These are phyloP conservation scores for Fusarium luffae DNA, from an alignment of 2,329 filamentous ascomycete species.

Conservation along the genomic window DNA sequence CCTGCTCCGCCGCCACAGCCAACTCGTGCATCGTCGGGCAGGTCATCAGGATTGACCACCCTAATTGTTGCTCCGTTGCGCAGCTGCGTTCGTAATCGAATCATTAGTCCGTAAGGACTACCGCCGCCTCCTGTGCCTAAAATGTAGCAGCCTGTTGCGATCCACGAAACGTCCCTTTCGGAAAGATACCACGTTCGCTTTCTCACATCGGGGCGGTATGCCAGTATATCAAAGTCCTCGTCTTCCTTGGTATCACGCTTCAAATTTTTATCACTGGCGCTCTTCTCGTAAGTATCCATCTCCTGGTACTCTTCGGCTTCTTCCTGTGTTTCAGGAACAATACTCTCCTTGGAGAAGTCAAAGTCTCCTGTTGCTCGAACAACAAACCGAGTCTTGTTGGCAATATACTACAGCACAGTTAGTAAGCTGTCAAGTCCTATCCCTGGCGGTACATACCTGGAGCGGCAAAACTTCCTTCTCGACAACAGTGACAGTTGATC, in stretches of 20 bases:
- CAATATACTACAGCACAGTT: conserved; percentile 55
- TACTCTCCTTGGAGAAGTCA: conserved; percentile 51
- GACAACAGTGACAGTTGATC: conserved; percentile 58
- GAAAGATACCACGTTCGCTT: conserved; percentile 67
- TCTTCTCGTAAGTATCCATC: conserved; percentile 40
- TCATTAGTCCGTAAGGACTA: conserved; percentile 62
- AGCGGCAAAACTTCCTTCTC: conserved; percentile 67
- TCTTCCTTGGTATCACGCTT: conserved; percentile 4
- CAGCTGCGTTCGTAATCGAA: conserved; percentile 63
- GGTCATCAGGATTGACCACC: conserved; percentile 62
- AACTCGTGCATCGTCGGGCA: conserved; percentile 62
- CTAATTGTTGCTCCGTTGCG: conserved; percentile 61
- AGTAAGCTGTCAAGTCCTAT: background rate
- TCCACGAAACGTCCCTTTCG: conserved; percentile 67
- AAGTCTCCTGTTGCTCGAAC: conserved; percentile 70
- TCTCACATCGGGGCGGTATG: conserved; percentile 61
- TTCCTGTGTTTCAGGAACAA: background rate
- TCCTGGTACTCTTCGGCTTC: conserved; percentile 18
- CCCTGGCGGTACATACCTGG: conserved; percentile 50
- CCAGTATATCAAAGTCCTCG: conserved; percentile 50
- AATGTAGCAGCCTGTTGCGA: conserved; percentile 69
- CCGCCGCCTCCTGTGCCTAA: conserved; percentile 71
- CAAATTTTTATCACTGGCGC: background rate
- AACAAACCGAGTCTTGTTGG: conserved; percentile 66
- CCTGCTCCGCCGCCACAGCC: conserved; percentile 68